A percentile compares a stretch with the other conserved stretches of the same genome.
Conservation (phyloP, 2,329 filamentous ascomycete genomes). For the Herpotrichia juniperi region DNA sequence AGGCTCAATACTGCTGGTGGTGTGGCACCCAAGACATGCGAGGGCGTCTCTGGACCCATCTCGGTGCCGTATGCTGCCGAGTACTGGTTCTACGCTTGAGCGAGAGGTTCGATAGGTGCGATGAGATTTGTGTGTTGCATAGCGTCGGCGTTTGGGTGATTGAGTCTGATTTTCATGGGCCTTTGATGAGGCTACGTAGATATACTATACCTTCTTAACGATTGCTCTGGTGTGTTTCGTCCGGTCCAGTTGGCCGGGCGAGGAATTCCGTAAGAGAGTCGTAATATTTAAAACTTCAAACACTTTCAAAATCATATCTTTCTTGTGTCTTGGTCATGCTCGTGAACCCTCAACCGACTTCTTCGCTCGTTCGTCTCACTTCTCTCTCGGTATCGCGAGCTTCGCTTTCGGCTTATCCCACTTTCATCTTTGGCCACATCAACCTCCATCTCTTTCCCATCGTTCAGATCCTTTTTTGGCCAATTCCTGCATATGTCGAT, state of each 20-base stretch:
- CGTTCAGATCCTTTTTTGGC: conserved; percentile 71
- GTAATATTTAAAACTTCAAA: conserved; percentile 11
- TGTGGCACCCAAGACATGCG: conserved; percentile 73
- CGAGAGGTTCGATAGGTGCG: background rate
- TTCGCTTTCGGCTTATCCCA: conserved; percentile 31
- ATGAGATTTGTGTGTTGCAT: background rate
- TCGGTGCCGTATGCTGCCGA: conserved; percentile 81
- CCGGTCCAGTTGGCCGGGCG: conserved; percentile 7
- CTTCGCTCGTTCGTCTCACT: conserved; percentile 17
- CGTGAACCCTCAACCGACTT: background rate
- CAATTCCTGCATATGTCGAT: conserved; percentile 93
- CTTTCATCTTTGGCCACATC: conserved; percentile 14
- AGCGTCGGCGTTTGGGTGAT: conserved; percentile 28
- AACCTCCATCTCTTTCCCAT: conserved; percentile 19
- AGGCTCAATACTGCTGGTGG: conserved; percentile 85
- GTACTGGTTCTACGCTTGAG: conserved; percentile 66
- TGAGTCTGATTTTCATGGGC: conserved; percentile 29
- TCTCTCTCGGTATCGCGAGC: conserved; percentile 32
- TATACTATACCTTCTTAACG: conserved; percentile 25
- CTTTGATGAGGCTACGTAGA: conserved; percentile 17
- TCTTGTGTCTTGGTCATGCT: background rate
- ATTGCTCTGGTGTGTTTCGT: conserved; percentile 20
- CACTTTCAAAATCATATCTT: background rate
- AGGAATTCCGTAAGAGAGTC: conserved; percentile 17
- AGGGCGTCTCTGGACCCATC: conserved; percentile 67